phyloP scores from a whole-genome alignment of 2,329 filamentous ascomycete genomes.

The Ophiostoma sp. region DNA sequence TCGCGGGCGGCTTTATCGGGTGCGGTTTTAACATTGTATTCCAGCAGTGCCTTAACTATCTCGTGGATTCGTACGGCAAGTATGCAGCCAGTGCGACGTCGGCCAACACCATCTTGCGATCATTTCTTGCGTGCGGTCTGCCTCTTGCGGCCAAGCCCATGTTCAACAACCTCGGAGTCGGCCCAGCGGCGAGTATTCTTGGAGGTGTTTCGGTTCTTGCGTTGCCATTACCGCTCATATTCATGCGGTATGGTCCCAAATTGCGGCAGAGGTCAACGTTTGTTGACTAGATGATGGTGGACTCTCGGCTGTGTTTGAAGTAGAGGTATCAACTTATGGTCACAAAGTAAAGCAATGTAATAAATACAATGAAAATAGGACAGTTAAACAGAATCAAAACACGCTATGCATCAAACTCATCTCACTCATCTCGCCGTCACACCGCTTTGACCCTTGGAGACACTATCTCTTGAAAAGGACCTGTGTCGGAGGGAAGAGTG shows the following conservation, averaged over 20 bases:
- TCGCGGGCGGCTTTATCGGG: conserved; percentile 37
- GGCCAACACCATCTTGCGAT: conserved; percentile 56
- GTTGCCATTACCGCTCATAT: conserved; percentile 45
- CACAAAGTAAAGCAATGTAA: neutral
- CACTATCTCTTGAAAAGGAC: conserved; percentile 18
- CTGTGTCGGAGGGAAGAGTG: conserved; percentile 25
- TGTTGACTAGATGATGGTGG: conserved; percentile 6
- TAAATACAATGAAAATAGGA: neutral
- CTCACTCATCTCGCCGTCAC: neutral
- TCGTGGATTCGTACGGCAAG: conserved; percentile 50
- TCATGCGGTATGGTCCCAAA: conserved; percentile 23
- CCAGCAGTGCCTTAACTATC: conserved; percentile 47
- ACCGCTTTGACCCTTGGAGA: neutral
- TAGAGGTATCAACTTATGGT: neutral
- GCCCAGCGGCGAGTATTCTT: conserved; percentile 27
- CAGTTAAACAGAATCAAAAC: neutral
- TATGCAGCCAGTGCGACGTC: conserved; percentile 61
- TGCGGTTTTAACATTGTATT: conserved; percentile 45
- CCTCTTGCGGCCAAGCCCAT: conserved; percentile 56
- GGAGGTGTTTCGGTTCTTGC: conserved; percentile 41
- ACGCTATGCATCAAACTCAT: neutral
- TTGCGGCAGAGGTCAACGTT: conserved; percentile 25
- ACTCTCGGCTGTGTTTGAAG: neutral
- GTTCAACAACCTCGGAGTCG: conserved; percentile 43
- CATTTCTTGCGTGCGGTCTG: conserved; percentile 52